phyloP scores from a whole-genome alignment of 257 asterid genomes.

The Misopates orontium region DNA sequence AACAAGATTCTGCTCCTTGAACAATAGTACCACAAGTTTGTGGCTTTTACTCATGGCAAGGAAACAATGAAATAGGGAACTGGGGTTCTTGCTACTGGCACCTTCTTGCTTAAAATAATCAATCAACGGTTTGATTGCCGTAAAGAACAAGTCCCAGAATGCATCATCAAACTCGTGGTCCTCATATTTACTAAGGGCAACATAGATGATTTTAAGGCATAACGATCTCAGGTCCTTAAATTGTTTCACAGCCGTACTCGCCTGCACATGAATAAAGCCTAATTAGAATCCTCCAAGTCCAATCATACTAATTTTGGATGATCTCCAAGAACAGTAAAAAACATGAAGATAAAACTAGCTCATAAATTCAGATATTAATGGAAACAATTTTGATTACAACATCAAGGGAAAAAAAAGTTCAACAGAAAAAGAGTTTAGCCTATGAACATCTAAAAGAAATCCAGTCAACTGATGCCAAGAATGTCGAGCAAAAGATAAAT shows the following conservation, averaged over 20 bases:
- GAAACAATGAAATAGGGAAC: slow-evolving; percentile 85
- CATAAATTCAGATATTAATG: not conserved
- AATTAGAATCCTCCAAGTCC: slow-evolving; percentile 18
- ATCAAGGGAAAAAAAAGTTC: not conserved
- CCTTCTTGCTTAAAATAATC: slow-evolving; percentile 79
- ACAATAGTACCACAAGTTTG: slow-evolving; percentile 63
- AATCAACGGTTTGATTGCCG: slow-evolving; percentile 62
- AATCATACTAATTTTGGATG: not conserved
- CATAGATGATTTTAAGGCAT: slow-evolving; percentile 72
- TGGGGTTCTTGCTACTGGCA: slow-evolving; percentile 79
- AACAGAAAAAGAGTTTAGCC: not conserved
- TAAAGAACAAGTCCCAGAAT: slow-evolving; percentile 81
- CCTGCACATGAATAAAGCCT: slow-evolving; percentile 48
- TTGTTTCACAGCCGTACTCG: slow-evolving; percentile 56
- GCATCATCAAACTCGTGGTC: slow-evolving; percentile 62
- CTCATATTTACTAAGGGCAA: slow-evolving; percentile 58
- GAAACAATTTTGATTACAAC: not conserved
- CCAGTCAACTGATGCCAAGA: slow-evolving; percentile 5
- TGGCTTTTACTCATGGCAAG: slow-evolving; percentile 88
- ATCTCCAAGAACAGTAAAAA: slow-evolving; percentile 10
- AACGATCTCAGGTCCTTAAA: slow-evolving; percentile 82
- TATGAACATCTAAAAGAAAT: slow-evolving; percentile 5
- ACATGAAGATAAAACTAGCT: not conserved
- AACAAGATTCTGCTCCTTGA: slow-evolving; percentile 65
- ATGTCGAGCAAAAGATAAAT: not conserved